A percentile compares a stretch with the other conserved stretches of the same genome.
Evolutionary conservation across 2,329 filamentous ascomycete species (phyloP).

Genomic region (Thermothelomyces thermophilus): DNA sequence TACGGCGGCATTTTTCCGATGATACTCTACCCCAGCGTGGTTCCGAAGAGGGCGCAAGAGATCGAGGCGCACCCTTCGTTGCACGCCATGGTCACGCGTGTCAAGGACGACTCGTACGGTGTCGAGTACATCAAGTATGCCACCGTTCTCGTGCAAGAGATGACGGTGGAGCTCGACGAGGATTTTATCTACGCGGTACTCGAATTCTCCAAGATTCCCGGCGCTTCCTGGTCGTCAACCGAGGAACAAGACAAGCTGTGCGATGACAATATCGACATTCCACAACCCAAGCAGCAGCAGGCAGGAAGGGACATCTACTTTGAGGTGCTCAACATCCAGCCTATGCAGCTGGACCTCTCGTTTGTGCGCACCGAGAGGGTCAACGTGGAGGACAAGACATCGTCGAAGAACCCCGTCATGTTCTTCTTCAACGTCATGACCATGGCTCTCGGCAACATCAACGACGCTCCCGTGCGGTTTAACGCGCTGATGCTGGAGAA

Average conservation of each 20-base stretch:
- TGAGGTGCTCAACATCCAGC: slow-evolving; percentile 91
- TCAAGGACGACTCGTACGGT: slow-evolving; percentile 97
- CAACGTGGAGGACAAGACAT: slow-evolving; percentile 91
- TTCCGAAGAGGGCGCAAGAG: slow-evolving; percentile 93
- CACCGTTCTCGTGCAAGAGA: slow-evolving; percentile 86
- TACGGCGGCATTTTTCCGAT: slow-evolving; percentile 98
- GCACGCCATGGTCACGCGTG: slow-evolving; percentile 82
- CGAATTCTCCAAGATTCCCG: slow-evolving; percentile 89
- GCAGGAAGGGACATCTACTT: slow-evolving; percentile 95
- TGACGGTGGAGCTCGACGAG: slow-evolving; percentile 96
- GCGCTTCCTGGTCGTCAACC: slow-evolving; percentile 73
- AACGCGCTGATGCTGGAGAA: slow-evolving; percentile 95
- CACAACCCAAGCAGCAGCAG: slow-evolving; percentile 79
- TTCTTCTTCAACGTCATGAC: slow-evolving; percentile 98
- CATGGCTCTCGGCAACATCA: slow-evolving; percentile 98
- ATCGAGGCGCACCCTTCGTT: slow-evolving; percentile 94
- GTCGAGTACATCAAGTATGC: slow-evolving; percentile 99
- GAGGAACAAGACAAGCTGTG: slow-evolving; percentile 79
- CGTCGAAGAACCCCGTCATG: slow-evolving; percentile 89
- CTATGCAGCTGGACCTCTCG: slow-evolving; percentile 94
- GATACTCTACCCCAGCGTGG: slow-evolving; percentile 92
- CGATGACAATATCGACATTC: slow-evolving; percentile 84
- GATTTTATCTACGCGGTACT: slow-evolving; percentile 96
- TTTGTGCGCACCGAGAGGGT: slow-evolving; percentile 95
- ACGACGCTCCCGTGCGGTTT: slow-evolving; percentile 89